phyloP scores from a whole-genome alignment of 352 stramenopile genomes.

The Phytophthora sp. region DNA sequence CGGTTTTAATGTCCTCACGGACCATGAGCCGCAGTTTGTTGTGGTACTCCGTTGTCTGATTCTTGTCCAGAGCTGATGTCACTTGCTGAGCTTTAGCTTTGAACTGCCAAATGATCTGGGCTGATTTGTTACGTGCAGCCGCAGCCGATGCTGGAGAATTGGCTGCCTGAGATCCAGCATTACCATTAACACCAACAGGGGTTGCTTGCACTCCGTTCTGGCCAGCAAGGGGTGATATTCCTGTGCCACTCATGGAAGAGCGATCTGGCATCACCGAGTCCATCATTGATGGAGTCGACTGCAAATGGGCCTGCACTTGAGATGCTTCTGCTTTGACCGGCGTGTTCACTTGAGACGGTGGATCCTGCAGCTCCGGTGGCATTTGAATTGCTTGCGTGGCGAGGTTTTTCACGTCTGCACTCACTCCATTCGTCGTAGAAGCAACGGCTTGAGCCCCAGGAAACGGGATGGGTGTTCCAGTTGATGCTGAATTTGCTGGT shows the following conservation, averaged over 20 bases:
- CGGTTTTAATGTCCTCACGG: constrained; percentile 70
- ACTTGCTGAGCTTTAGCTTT: constrained; percentile 79
- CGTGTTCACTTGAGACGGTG: constrained; percentile 34
- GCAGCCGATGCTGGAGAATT: constrained; percentile 34
- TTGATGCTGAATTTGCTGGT: constrained; percentile 16
- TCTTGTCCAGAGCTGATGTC: constrained; percentile 81
- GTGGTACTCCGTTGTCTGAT: constrained; percentile 83
- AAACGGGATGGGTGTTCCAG: constrained; percentile 62
- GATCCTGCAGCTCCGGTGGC: constrained; percentile 72
- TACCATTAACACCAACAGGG: constrained; percentile 16
- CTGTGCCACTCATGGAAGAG: constrained; percentile 39
- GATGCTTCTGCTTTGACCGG: constrained; percentile 38
- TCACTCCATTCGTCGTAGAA: constrained; percentile 11
- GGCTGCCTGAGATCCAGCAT: constrained; percentile 6
- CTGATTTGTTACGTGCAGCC: constrained; percentile 63
- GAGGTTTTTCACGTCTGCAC: constrained; percentile 23
- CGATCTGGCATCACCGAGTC: constrained; percentile 56
- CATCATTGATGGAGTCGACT: constrained; percentile 41
- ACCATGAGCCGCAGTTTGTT: constrained; percentile 88
- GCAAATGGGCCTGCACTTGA: constrained; percentile 34
- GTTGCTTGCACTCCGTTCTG: constrained; percentile 28
- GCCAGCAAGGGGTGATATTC: constrained; percentile 37
- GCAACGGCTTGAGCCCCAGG: constrained; percentile 54
- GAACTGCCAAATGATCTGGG: constrained; percentile 85
- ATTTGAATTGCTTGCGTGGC: constrained; percentile 77